phyloP scores from a whole-genome alignment of 2,329 filamentous ascomycete species.

The Penicillium palitans region DNA sequence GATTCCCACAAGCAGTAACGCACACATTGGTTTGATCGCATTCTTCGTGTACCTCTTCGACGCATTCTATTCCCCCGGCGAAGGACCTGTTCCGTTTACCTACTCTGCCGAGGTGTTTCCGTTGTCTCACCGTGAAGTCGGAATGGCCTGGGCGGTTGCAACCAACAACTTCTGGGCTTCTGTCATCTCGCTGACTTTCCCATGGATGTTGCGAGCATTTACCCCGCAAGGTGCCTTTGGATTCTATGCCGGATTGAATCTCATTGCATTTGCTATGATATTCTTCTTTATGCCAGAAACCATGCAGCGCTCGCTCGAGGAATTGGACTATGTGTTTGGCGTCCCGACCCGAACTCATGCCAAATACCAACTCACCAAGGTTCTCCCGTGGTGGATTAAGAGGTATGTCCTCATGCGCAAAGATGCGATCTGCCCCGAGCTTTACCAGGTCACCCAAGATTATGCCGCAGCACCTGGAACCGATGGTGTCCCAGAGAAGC shows the following conservation, averaged over 20 bases:
- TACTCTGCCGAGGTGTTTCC: slow-evolving; percentile 42
- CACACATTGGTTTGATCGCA: slow-evolving; percentile 23
- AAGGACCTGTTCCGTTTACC: slow-evolving; percentile 24
- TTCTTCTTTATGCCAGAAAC: slow-evolving; percentile 58
- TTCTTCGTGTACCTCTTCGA: slow-evolving; percentile 61
- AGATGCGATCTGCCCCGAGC: slow-evolving; percentile 46
- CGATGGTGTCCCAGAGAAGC: not conserved
- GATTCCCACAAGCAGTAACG: slow-evolving; percentile 14
- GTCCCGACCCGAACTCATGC: slow-evolving; percentile 57
- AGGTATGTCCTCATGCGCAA: slow-evolving; percentile 56
- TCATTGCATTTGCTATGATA: slow-evolving; percentile 58
- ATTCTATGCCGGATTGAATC: slow-evolving; percentile 58
- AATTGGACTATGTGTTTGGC: slow-evolving; percentile 54
- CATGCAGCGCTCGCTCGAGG: slow-evolving; percentile 53
- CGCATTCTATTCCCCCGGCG: slow-evolving; percentile 64
- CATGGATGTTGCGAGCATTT: slow-evolving; percentile 46
- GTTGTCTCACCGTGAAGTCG: slow-evolving; percentile 48
- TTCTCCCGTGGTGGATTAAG: slow-evolving; percentile 61
- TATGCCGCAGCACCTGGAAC: not conserved
- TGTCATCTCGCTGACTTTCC: slow-evolving; percentile 48
- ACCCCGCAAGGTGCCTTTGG: slow-evolving; percentile 54
- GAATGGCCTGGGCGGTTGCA: slow-evolving; percentile 42
- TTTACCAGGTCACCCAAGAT: slow-evolving; percentile 41
- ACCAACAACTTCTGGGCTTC: slow-evolving; percentile 46
- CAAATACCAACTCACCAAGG: slow-evolving; percentile 55